A percentile compares a stretch with the other conserved stretches of the same genome.
phyloP scores from a whole-genome alignment of 2,329 filamentous ascomycete species.

The Thelonectria rubi region DNA sequence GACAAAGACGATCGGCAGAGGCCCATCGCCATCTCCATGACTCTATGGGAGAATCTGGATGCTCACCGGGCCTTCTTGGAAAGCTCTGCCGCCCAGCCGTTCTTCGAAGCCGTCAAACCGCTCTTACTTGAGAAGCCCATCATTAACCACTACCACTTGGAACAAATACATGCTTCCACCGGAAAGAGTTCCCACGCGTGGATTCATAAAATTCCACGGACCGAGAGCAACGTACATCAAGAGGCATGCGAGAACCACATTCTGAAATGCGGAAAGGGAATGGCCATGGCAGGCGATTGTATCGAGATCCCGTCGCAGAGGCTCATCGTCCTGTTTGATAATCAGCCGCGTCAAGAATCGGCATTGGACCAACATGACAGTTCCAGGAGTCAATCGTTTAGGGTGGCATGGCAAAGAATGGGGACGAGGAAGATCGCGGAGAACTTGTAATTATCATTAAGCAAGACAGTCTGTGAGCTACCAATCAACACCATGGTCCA shows the following conservation, averaged over 20 bases:
- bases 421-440: constrained; percentile 1
- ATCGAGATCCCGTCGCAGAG: neutral
- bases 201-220: constrained; percentile 3
- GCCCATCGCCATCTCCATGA: neutral
- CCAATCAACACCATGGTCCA: neutral
- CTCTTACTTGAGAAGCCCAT: constrained; percentile 1
- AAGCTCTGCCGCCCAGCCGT: constrained; percentile 7
- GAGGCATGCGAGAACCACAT: neutral
- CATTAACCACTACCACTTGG: constrained; percentile 6
- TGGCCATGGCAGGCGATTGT: neutral
- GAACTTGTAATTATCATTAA: neutral
- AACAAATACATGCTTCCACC: neutral
- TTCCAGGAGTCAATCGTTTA: neutral
- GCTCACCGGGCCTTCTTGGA: constrained; percentile 9
- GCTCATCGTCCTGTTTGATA: neutral
- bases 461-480: neutral
- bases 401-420: constrained; percentile 2
- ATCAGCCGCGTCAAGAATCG: neutral
- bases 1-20: neutral
- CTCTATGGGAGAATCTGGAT: constrained; percentile 11
- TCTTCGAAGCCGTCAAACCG: constrained; percentile 4
- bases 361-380: neutral
- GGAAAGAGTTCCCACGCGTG: neutral
- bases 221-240: neutral
- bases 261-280: neutral